Conservation (phyloP, 805 yeast genomes). For the Ogataea nitratoaversa region DNA sequence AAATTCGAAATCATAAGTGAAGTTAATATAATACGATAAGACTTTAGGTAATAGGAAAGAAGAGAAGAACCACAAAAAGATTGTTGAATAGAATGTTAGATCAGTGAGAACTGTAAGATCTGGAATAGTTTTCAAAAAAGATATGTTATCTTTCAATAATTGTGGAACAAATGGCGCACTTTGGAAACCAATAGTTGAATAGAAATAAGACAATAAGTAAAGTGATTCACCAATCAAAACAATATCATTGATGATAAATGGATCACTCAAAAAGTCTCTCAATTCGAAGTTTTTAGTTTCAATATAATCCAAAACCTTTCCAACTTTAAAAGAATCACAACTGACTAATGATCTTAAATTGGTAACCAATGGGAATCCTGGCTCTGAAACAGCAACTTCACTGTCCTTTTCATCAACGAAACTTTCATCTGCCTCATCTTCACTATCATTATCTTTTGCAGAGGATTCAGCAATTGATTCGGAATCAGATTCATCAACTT, state of each 20-base stretch:
- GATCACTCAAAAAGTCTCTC: constrained; percentile 31
- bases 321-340: too few species aligned
- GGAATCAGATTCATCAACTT: constrained; percentile 8
- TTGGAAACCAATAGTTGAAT: constrained; percentile 14
- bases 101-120: constrained; percentile 35
- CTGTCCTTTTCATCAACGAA: constrained; percentile 38
- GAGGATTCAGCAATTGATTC: constrained; percentile 6
- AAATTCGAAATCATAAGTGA: constrained; percentile 47
- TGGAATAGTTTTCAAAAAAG: constrained; percentile 27
- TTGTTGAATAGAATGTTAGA: constrained; percentile 29
- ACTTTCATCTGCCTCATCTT: constrained; percentile 67
- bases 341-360: too few species aligned
- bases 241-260: constrained; percentile 28
- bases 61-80: constrained; percentile 37
- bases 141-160: constrained; percentile 21
- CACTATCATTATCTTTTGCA: constrained; percentile 6
- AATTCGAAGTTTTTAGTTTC: constrained; percentile 23
- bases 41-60: constrained; percentile 39
- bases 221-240: constrained; percentile 21
- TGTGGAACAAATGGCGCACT: constrained; percentile 22
- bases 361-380: too few species aligned
- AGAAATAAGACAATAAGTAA: constrained; percentile 14
- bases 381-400: not conserved
- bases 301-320: constrained; percentile 18
- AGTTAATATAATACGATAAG: constrained; percentile 49